Conservation (phyloP, 2,329 filamentous ascomycete species). For the Diaporthe vexans region DNA sequence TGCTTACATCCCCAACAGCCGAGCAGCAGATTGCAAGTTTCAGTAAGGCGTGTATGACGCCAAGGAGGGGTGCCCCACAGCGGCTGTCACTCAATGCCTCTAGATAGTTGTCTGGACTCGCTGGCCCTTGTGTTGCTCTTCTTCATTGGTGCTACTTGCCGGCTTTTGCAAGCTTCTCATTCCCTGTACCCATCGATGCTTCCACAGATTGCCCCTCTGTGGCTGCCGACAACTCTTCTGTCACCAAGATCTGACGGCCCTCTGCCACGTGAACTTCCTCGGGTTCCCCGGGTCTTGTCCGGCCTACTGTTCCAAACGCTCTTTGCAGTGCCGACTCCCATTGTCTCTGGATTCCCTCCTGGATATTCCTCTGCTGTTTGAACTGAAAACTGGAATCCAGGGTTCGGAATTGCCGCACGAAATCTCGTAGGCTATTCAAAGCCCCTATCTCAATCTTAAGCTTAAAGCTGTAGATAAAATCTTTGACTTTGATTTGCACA, state of each 20-base stretch:
- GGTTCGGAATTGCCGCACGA: constrained; percentile 26
- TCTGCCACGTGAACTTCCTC: constrained; percentile 28
- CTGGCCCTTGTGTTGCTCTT: not conserved
- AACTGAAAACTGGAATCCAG: constrained; percentile 7
- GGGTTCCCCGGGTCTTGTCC: not conserved
- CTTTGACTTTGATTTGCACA: constrained; percentile 57
- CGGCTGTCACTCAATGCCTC: not conserved
- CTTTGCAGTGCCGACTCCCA: constrained; percentile 35
- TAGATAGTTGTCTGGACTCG: not conserved
- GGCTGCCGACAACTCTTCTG: not conserved
- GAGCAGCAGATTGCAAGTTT: not conserved
- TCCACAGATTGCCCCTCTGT: constrained; percentile 3
- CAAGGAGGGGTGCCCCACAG: constrained; percentile 4
- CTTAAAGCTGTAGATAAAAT: constrained; percentile 60
- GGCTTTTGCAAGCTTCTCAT: not conserved
- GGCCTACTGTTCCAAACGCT: constrained; percentile 27
- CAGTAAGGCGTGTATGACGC: constrained; percentile 22
- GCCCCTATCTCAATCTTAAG: constrained; percentile 70
- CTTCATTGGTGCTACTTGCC: not conserved
- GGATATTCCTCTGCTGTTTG: constrained; percentile 24
- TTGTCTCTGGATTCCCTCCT: constrained; percentile 33
- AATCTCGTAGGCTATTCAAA: constrained; percentile 55
- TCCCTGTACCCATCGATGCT: not conserved
- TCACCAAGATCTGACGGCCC: constrained; percentile 29
- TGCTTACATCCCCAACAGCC: constrained; percentile 6